Evolutionary conservation across 139 green algal species (phyloP), one percentile per base, ranked within the genome.

Genomic region (Chlorella sp.): DNA sequence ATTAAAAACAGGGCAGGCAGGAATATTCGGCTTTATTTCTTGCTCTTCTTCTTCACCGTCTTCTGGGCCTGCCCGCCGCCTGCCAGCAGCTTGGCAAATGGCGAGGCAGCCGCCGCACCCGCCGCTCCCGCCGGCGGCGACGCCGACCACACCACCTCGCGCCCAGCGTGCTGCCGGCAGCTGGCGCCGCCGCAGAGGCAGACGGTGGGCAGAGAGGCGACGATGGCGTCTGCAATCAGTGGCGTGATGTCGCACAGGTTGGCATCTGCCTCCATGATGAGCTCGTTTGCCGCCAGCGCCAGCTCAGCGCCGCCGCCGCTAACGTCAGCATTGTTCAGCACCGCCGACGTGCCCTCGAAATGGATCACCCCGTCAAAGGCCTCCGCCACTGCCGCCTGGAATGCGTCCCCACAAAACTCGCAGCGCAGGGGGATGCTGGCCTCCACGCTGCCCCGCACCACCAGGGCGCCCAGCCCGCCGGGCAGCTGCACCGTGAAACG

Each of bases 161-260:
- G 61, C 21, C 60, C 76, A 0, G 60, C 86, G 34, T 85, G 76
- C 39, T 90, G 76, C 77, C 5, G 21, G 36, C 86, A 90, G 86
- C 76, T 90, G 53, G 71, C 37, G 30, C 86, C 86, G 21, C 86
- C 86, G 39, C 86, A 90, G n/a, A 90, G 60, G 86, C 86, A 86
- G n/a, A 90, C 86, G 7, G 86, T 79, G 61, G 86, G 77, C 24
- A 90, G 77, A 22, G 86, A n/a, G 30, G 24, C 60, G 11, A 83
- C 3, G 22, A 90, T 61, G 57, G 77, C 77, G 30, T 90, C 86
- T 18, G 5, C 24, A 18, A 90, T 40, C 12, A 85, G 30, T 0
- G 86, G 76, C 5, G 76, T 90, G 36, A 90, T 36, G 60, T 90
- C 86, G 1, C 37, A 78, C 22, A 79, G 60, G 60, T 78, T 53